These are phyloP conservation scores for Periconia sp. DNA, from an alignment of 2,329 filamentous ascomycete genomes.

Conservation along the genomic window DNA sequence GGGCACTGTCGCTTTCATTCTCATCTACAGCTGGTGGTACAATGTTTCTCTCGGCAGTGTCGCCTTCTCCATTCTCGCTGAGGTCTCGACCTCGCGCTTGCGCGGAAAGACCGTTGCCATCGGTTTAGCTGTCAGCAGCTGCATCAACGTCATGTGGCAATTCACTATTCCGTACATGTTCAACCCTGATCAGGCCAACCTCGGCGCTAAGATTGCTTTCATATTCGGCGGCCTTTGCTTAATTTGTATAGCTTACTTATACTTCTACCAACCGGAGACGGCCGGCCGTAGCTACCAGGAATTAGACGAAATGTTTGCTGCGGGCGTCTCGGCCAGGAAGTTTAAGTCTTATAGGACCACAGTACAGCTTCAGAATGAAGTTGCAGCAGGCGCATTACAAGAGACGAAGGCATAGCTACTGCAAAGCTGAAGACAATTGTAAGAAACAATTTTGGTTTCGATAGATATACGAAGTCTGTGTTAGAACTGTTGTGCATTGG, in stretches of 20 bases:
- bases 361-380: conserved; percentile 13
- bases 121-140: conserved; percentile 43
- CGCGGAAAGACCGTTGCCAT: conserved; percentile 72
- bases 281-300: conserved; percentile 80
- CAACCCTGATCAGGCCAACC: conserved; percentile 53
- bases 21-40: conserved; percentile 67
- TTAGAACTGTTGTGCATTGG: too few relatives aligned
- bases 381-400: too few relatives aligned
- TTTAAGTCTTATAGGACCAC: conserved; percentile 22
- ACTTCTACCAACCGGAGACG: conserved; percentile 79
- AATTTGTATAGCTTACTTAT: conserved; percentile 77
- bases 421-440: too few relatives aligned
- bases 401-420: too few relatives aligned
- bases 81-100: conserved; percentile 78
- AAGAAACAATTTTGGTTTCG: too few relatives aligned
- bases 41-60: conserved; percentile 86
- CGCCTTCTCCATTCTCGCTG: conserved; percentile 82
- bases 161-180: conserved; percentile 49
- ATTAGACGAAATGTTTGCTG: conserved; percentile 79
- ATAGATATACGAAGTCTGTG: too few relatives aligned
- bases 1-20: conserved; percentile 39
- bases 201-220: conserved; percentile 82
- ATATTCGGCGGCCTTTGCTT: conserved; percentile 85
- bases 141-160: conserved; percentile 42
- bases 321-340: conserved; percentile 24